Evolutionary conservation across 164 flowering plant species (phyloP).

Genomic region (Platanus orientalis): DNA sequence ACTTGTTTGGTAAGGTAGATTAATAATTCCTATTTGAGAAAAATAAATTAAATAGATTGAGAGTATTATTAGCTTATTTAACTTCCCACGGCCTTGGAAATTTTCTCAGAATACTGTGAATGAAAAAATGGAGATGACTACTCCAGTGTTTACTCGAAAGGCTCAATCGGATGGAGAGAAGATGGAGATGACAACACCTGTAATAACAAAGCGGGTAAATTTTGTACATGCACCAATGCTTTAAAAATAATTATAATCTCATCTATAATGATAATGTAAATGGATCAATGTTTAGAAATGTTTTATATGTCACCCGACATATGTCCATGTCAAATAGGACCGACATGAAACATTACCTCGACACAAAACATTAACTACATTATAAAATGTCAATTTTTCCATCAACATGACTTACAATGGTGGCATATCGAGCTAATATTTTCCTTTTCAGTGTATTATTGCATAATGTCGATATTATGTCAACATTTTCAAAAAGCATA

Average conservation of each 20-base stretch:
- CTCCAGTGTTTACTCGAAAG: constrained; percentile 73
- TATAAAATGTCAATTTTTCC: no score
- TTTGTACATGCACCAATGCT: not conserved
- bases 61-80: not conserved
- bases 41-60: not conserved
- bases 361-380: no score
- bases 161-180: constrained; percentile 57
- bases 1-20: constrained; percentile 91
- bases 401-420: no score
- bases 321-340: no score
- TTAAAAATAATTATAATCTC: constrained; percentile 5
- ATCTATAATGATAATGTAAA: not conserved
- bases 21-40: not conserved
- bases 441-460: no score
- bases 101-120: constrained; percentile 47
- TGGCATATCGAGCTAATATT: no score
- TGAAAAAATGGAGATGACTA: constrained; percentile 93
- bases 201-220: constrained; percentile 63
- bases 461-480: no score
- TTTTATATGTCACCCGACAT: no score
- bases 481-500: no score
- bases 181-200: constrained; percentile 97
- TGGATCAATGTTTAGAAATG: no score
- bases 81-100: not conserved
- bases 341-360: no score